Evolutionary conservation across 2,329 filamentous ascomycete species (phyloP), one percentile per base, ranked within the genome.

Genomic region (Epichloe hybrida): DNA sequence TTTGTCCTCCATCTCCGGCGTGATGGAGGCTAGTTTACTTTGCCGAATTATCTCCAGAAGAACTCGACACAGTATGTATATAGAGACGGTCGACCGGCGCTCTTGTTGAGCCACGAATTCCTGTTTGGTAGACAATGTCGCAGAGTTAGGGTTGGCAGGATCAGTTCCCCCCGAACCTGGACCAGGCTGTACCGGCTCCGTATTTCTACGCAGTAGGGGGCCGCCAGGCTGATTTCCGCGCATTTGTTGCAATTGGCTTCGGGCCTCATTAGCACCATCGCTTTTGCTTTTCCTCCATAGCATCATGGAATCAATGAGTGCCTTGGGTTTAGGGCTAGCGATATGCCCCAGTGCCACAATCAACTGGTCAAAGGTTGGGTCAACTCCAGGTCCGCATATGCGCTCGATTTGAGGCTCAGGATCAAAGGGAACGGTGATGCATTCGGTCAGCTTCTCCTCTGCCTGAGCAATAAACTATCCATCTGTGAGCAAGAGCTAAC

Each of bases 231-330:
- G 58, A 41, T 63, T 66, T 36, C 64, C 64, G 15, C 71, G 72
- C 20, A 71, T 64, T 50, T 81, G 77, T 57, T 81, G 77, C 21
- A 81, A 67, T 59, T 80, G 74, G 43, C 57, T 67, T 21, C 81
- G 74, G 31, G 85, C 83, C 55, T 84, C 79, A 58, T 80, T 84
- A 31, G 90, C 89, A 21, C 85, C 82, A 66, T 97, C 91, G 56
- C 89, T 95, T 71, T 97, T 97, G 56, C 81, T 87, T 67, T 96
- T 97, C 51, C 93, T 83, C 93, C 93, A 98, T 35, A 95, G 78
- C 88, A 98, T 98, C 66, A 98, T 89, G 20, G 88, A 90, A 66
- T 98, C 93, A 61, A 98, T 96, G 48, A 98, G 70, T 5, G 89
- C 87, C 64, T 95, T 97, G 5, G 94, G 94, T 63, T 94, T 95